Base-by-base conservation (phyloP, 768 basidiomycete species). In the Auriscalpium vulgare region DNA sequence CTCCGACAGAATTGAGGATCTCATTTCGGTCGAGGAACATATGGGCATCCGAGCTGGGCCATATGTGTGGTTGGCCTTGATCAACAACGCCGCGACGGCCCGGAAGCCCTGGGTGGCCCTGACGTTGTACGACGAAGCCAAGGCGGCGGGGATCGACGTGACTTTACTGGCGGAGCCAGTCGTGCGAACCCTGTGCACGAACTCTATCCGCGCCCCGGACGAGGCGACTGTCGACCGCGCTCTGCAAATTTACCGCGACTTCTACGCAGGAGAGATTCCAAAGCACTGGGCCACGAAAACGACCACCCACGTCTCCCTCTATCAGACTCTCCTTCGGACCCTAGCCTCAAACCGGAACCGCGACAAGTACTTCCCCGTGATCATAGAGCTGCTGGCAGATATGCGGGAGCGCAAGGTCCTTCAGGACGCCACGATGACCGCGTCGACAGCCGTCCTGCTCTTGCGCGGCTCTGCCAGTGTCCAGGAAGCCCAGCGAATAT, bases 401-500 rank as follows among this genome's bases (percentile, higher is more conserved):
- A 88, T 94, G 82, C 74, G 80, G 45, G 54, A 63, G 4, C 78
- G 81, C 37, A 66, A 72, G 5, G 65, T 90, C 21, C 64, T 74
- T 0, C 64, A 74, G 61, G 71, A 77, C 55, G 75, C 75, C 37
- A 63, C 75, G 60, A 73, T 78, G 17, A 63, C 72, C 11, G 74
- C 81, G 5, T 78, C 81, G 2, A 69, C 81, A 38, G 76, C 86
- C 46, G 76, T 87, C 51, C 69, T 88, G 47, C 77, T 82, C 48
- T 91, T 95, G 84, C 79, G 80, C 23, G 71, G 74, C n/a, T 72
- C 82, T 1, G 63, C 76, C 2, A 76, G 66, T 44, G 76, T 81
- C 48, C 72, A 78, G 23, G 79, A 82, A 11, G 88, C 90, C 0
- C 79, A 88, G 54, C 69, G 78, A 14, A 72, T 79, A 0, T 95